Evolutionary conservation across 495 filamentous ascomycete genomes (phyloP).

Genomic region (Neurospora sp.): DNA sequence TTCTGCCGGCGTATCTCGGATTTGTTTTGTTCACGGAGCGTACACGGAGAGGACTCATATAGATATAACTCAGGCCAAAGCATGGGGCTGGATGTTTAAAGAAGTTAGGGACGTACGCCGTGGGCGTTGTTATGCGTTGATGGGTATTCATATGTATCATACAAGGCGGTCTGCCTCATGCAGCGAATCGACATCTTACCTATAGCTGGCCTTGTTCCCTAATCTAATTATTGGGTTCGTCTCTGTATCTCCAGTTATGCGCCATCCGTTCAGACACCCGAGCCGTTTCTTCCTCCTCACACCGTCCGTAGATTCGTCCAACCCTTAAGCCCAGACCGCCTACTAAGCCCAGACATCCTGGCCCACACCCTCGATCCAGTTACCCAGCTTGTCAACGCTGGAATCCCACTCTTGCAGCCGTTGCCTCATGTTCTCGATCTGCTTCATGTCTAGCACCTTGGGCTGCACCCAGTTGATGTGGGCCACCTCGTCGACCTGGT

Average conservation of each 20-base stretch:
- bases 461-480: constrained; percentile 98
- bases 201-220: not conserved
- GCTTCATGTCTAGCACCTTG: constrained; percentile 89
- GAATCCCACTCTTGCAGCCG: constrained; percentile 88
- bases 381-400: constrained; percentile 86
- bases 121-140: not conserved
- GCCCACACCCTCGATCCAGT: constrained; percentile 85
- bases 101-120: not conserved
- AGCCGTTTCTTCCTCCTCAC: not conserved
- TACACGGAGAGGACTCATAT: not conserved
- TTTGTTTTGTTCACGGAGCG: not conserved
- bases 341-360: constrained; percentile 87
- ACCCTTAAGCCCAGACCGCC: constrained; percentile 8
- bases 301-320: not conserved
- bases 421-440: constrained; percentile 89
- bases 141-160: not conserved
- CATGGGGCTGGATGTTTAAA: not conserved
- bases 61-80: not conserved
- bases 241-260: not conserved
- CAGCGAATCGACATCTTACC: not conserved
- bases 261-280: not conserved
- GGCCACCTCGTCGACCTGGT: constrained; percentile 89
- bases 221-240: not conserved
- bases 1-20: not conserved
- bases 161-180: not conserved